Percentiles rank a stretch among this genome's conserved stretches.
These are phyloP conservation scores for Rutstroemia sp. DNA, from an alignment of 2,329 filamentous ascomycete genomes.

Conservation along the genomic window DNA sequence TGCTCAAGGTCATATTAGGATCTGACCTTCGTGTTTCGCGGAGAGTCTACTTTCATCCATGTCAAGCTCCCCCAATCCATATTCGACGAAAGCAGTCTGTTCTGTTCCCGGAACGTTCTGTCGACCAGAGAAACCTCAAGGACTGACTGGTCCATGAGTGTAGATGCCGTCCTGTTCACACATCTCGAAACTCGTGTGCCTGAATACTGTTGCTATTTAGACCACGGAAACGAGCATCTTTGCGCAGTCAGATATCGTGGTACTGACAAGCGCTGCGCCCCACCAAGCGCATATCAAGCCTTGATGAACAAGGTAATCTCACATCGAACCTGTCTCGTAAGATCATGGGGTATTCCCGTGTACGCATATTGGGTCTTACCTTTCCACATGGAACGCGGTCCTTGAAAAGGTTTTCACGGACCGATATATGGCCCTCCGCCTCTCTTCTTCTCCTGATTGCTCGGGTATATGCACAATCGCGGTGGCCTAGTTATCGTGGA, in stretches of 20 bases:
- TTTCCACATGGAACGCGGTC: no score
- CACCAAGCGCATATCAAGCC: neutral
- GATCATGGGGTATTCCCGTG: neutral
- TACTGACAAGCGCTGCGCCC: neutral
- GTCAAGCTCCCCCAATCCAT: no score
- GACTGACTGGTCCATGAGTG: neutral
- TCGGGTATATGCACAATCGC: no score
- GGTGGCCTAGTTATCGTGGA: no score
- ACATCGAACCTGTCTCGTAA: neutral
- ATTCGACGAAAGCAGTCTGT: no score
- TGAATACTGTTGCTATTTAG: neutral
- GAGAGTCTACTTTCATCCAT: no score
- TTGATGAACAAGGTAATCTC: neutral
- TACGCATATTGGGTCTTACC: no score
- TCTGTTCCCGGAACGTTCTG: neutral
- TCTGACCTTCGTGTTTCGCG: neutral
- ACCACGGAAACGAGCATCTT: conserved; percentile 2
- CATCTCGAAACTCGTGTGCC: neutral
- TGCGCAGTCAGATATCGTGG: conserved; percentile 1
- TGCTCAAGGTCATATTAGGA: neutral
- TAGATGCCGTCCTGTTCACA: neutral
- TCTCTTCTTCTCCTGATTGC: no score
- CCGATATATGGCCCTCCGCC: no score
- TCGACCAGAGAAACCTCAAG: neutral
- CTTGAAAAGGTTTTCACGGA: no score